Conservation (phyloP, 345 rosid genomes). For the Ceriops decandra region DNA sequence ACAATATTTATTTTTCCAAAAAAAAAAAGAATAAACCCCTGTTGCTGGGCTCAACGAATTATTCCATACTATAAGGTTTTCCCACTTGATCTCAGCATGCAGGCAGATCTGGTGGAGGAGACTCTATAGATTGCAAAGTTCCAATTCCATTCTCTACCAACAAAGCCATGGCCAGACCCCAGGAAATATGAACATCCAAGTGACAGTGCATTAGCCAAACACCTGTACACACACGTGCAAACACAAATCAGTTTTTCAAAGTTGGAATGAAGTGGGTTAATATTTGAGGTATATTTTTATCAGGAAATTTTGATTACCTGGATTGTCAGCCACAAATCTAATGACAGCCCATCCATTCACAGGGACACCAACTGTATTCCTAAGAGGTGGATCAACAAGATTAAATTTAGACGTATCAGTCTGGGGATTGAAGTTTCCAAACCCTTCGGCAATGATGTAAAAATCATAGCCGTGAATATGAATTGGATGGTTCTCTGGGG, state of each 20-base stretch:
- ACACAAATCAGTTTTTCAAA: background rate
- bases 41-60: constrained; percentile 15
- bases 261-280: background rate
- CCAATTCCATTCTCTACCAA: constrained; percentile 33
- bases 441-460: constrained; percentile 41
- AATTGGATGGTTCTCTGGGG: constrained; percentile 41
- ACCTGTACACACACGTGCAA: constrained; percentile 10
- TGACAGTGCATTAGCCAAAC: constrained; percentile 36
- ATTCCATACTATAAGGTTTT: background rate
- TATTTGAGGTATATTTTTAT: background rate
- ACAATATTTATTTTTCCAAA: background rate
- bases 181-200: constrained; percentile 30
- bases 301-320: constrained; percentile 25
- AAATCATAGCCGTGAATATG: constrained; percentile 49
- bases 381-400: constrained; percentile 37
- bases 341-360: constrained; percentile 42
- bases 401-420: constrained; percentile 34
- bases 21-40: constrained; percentile 2
- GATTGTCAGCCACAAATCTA: constrained; percentile 42
- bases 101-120: constrained; percentile 33
- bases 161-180: constrained; percentile 33
- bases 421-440: constrained; percentile 37
- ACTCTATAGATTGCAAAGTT: constrained; percentile 20
- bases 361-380: constrained; percentile 36
- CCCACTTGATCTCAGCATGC: constrained; percentile 12